Percentiles rank a stretch among this genome's conserved stretches.
These are phyloP conservation scores for Calonectria ilicicola DNA, from an alignment of 2,329 filamentous ascomycete genomes.

Conservation along the genomic window DNA sequence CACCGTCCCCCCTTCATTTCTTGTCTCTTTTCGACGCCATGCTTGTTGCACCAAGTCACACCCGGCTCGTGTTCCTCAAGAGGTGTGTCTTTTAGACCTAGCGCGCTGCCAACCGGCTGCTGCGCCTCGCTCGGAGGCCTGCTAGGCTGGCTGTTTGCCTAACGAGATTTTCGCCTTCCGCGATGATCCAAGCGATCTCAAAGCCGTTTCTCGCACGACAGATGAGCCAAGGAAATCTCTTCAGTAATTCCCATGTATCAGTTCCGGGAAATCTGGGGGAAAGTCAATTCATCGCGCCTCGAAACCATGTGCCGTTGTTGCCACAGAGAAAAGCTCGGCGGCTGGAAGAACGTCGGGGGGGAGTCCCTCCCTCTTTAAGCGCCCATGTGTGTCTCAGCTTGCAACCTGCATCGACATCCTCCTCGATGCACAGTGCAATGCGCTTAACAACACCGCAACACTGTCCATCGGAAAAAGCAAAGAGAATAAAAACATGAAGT, in stretches of 20 bases:
- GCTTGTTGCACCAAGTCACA: background rate
- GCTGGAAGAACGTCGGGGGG: background rate
- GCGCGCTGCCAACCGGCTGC: background rate
- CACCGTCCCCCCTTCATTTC: background rate
- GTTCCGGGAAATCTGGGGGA: background rate
- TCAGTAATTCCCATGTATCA: background rate
- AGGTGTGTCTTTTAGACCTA: background rate
- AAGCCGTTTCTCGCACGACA: background rate
- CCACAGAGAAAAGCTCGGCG: background rate
- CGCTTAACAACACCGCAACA: background rate
- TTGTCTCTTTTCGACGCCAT: background rate
- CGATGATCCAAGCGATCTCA: background rate
- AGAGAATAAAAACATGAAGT: background rate
- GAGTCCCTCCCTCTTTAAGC: background rate
- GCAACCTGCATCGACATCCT: background rate
- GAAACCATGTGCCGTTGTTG: background rate
- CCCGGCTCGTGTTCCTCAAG: background rate
- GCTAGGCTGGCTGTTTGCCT: conserved; percentile 12
- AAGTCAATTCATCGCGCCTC: background rate
- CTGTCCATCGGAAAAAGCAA: background rate
- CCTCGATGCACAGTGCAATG: background rate
- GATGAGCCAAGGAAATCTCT: background rate
- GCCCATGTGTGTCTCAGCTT: background rate
- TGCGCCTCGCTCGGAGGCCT: conserved; percentile 19
- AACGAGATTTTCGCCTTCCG: conserved; percentile 6